Base-by-base conservation (phyloP, 2,329 filamentous ascomycete species). In the Alternaria sp. region DNA sequence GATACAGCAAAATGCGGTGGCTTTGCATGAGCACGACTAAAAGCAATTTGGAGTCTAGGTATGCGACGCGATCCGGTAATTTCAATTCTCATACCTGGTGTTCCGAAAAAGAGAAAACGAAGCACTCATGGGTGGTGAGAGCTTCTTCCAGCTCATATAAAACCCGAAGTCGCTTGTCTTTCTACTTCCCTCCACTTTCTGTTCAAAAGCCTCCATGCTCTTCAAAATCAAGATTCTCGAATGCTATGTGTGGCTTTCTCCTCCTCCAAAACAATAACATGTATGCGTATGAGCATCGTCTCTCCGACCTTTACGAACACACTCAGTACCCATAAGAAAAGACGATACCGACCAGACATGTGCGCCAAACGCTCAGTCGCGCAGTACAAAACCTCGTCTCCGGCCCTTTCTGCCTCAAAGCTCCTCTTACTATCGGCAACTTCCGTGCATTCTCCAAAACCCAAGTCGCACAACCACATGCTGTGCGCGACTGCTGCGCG, bases 51-150 rank as follows among this genome's bases (percentile, higher is more conserved):
- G 15, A 40, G 4, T 0, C 15, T 40, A 40, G 8, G 3, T n/a
- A n/a, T 40, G 32, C 1, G 2, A 10, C n/a, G 32, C 15, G 32
- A n/a, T 0, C 32, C 0, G 15, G n/a, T 10, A 4, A n/a, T 0
- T 40, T n/a, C 32, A 3, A 40, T 1, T 40, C 32, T 5, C 2
- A 32, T 30, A 30, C 12, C 28, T 13, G 28, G 11, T 5, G 3
- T 28, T 11, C 5, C 25, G 8, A 26, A 26, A 26, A 26, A 26
- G 26, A 28, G 3, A 3, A 28, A 10, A 1, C 26, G 5, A 28
- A 2, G 3, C 25, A 26, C 3, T 26, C 4, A 28, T 28, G 26
- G 9, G 9, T 5, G 10, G 1, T n/a, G 32, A 9, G 15, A 1
- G 32, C 32, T 5, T 40, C 8, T 10, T n/a, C 32, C 1, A 10